Base-by-base conservation (phyloP, 1,284 basidiomycete species). In the Rhodotorula sp. region DNA sequence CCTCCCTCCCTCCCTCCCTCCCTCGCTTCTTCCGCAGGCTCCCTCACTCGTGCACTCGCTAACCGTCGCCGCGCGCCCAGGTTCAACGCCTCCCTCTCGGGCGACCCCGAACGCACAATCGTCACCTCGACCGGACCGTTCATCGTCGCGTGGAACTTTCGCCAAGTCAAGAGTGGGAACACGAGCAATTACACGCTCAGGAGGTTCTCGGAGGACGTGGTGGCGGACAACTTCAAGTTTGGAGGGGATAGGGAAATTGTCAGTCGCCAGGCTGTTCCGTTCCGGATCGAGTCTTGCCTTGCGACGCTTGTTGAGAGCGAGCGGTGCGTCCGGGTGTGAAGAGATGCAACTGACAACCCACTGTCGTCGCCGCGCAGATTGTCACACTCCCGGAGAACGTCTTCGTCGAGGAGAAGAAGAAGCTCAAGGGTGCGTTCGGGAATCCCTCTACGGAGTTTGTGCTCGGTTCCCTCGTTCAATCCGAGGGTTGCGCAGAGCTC, bases 61-160 rank as follows among this genome's bases (percentile, higher is more conserved):
- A 34, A 27, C 27, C 19, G 24, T 24, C 34, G 2, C 36, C 39
- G 27, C 44, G 39, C 36, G 2, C 29, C 10, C 78, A 94, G 94
- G 75, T 99, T 99, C 83, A 97, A 99, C 80, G 88, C 89, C 71
- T 92, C 91, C 24, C 85, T 90, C 78, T 90, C 88, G 29, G 71
- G 69, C 34, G 64, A 66, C 39, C 87, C 89, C 63, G 95, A 99
- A 83, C 95, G 92, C 79, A 92, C 92, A 10, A 99, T 99, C 74
- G 90, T 99, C 64, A 99, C 96, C 0, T 93, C 92, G 15, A 95
- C 91, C 0, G 96, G 95, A n/a, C 88, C 90, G 76, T 99, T 89
- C 78, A 90, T 99, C 73, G 68, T 78, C 56, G 73, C 75, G 17
- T 74, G 80, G 79, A 94, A 98, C 85, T 95, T 99, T 81, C 87